Evolutionary conservation across 768 basidiomycete species (phyloP), one percentile per base, ranked within the genome.

Genomic region (Lactarius quietus): DNA sequence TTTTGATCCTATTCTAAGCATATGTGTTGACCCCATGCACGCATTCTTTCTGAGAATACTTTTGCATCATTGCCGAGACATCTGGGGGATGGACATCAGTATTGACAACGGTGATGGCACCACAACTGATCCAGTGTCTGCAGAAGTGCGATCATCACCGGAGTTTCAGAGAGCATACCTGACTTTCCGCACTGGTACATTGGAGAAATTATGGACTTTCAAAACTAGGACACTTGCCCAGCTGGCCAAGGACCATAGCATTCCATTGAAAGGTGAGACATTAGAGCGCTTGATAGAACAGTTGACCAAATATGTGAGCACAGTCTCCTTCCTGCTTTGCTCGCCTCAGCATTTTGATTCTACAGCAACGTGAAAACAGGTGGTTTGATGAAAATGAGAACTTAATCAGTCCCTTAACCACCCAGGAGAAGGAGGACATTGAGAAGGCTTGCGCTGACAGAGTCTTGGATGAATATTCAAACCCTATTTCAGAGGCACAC

Each of bases 21-120:
- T 57, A 1, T 57, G 36, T 8, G 54, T 72, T 4, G 74, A 74
- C 28, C 14, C 71, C 29, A 74, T 74, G 73, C 73, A 74, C 63
- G 38, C 52, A 14, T 39, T 73, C 2, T 62, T 68, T 20, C 36
- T 73, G 20, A 51, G 66, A 4, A 23, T 31, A 6, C 65, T 70
- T 17, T 52, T 52, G 20, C 60, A 55, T 17, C 70, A 70, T 56
- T 70, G 70, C 53, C 20, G 43, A 45, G 59, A 57, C 39, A 57
- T 72, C 14, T 61, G 63, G 41, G 45, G 43, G 10, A 45, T 45
- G 43, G 43, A 45, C 7, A 7, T 45, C 20, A 45, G 4, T n/a
- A 23, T 45, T n/a, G 43, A 9, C 9, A n/a, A 45, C n/a, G n/a
- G 43, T 9, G 43, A 9, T 45, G 43, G 43, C 1, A 9, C 9